Conservation (phyloP, 176 grass and related monocot genomes). For the Sorghum bicolor region DNA sequence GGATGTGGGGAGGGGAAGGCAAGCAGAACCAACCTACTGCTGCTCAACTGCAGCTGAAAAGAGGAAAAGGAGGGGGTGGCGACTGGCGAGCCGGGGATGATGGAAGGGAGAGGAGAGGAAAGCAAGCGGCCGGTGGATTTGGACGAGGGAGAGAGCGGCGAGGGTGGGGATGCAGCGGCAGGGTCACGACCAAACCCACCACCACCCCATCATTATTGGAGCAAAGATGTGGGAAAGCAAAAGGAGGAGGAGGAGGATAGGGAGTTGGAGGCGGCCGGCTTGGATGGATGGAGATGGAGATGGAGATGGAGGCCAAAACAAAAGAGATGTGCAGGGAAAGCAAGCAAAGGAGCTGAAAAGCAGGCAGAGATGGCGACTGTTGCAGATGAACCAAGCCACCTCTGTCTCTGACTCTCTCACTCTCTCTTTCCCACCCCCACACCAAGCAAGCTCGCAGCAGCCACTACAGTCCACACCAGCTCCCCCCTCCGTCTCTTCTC, state of each 20-base stretch:
- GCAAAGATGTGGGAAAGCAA: slow-evolving; percentile 53
- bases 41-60: slow-evolving; percentile 30
- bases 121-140: slow-evolving; percentile 42
- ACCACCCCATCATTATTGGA: slow-evolving; percentile 41
- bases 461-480: background rate
- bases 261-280: slow-evolving; percentile 19
- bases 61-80: background rate
- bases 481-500: background rate
- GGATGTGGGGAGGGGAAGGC: background rate
- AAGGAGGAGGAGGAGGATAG: slow-evolving; percentile 24
- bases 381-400: slow-evolving; percentile 29
- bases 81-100: background rate
- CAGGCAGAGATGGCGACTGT: slow-evolving; percentile 41
- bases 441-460: background rate
- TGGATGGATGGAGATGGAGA: slow-evolving; percentile 12
- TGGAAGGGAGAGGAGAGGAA: background rate
- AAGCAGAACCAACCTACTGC: slow-evolving; percentile 40
- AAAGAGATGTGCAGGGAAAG: slow-evolving; percentile 28
- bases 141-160: slow-evolving; percentile 15
- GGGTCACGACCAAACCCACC: slow-evolving; percentile 42
- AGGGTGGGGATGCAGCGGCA: slow-evolving; percentile 18
- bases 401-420: background rate
- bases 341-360: slow-evolving; percentile 2
- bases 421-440: background rate
- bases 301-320: background rate